Base-by-base conservation (phyloP, 352 stramenopile genomes). In the Phytophthora tentaculata region DNA sequence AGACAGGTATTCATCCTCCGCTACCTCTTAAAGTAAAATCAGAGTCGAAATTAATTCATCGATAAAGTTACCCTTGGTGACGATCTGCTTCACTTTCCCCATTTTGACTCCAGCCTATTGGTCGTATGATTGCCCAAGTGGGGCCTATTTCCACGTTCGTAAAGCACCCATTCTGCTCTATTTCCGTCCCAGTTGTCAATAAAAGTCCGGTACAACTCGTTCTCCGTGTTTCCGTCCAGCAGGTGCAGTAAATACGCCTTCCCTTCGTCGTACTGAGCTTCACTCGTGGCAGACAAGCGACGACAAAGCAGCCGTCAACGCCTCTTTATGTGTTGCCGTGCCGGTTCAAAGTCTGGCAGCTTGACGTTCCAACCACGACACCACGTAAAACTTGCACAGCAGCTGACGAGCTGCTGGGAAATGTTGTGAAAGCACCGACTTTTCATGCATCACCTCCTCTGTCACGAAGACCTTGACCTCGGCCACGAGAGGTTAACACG, bases 401-500 rank as follows among this genome's bases (percentile, higher is more conserved):
- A 58, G 24, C 44, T 58, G 58, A 9, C 58, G 37, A 2, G 49
- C 23, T 7, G 51, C 20, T 8, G 32, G 14, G 8, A 66, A 59
- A 10, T 14, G 3, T 17, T 57, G 23, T 10, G 19, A 6, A 3
- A 59, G 9, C 3, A 59, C 48, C 3, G 22, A 39, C 37, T 53
- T 66, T 17, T 66, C 58, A 13, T 59, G 58, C 10, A 20, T 8
- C 47, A 37, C 13, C 8, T 66, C 53, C 19, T 66, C 58, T 16
- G 47, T 66, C 2, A 66, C 24, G 28, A 66, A 32, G 49, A 67
- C 59, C 8, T 22, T 26, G 2, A n/a, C n/a, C n/a, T n/a, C n/a
- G n/a, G n/a, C n/a, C n/a, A n/a, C n/a, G n/a, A n/a, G n/a, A n/a
- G n/a, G n/a, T n/a, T n/a, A n/a, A n/a, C n/a, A n/a, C n/a, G n/a